These are phyloP conservation scores for Auricularia heimuer DNA, from an alignment of 768 basidiomycete genomes.

Conservation along the genomic window DNA sequence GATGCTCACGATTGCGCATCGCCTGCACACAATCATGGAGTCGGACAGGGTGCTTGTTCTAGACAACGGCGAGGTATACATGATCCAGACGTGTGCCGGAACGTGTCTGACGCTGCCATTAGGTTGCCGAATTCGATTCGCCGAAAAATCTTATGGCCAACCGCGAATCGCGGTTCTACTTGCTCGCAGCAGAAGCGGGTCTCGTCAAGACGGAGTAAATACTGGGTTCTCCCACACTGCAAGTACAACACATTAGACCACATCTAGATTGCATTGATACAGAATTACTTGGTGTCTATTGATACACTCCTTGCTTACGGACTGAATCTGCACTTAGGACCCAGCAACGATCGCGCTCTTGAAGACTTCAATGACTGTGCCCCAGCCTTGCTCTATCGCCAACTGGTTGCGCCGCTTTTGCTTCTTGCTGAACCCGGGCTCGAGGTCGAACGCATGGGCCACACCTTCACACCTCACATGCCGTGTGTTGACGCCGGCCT, in stretches of 20 bases:
- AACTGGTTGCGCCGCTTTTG: constrained; percentile 4
- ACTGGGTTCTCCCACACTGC: too few relatives aligned
- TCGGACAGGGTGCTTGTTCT: constrained; percentile 77
- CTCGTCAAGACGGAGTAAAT: constrained; percentile 4
- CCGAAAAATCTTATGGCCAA: constrained; percentile 57
- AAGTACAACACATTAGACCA: too few relatives aligned
- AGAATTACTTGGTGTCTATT: too few relatives aligned
- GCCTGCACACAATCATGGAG: constrained; percentile 75
- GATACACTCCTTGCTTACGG: too few relatives aligned
- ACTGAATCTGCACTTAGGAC: too few relatives aligned
- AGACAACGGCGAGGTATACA: constrained; percentile 46
- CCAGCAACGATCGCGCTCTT: too few relatives aligned
- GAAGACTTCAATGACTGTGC: constrained; percentile 5
- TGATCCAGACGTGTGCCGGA: too few relatives aligned
- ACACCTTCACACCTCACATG: constrained; percentile 10
- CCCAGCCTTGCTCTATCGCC: constrained; percentile 11
- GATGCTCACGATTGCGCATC: constrained; percentile 82
- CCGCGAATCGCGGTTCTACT: constrained; percentile 46
- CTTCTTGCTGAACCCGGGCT: constrained; percentile 4
- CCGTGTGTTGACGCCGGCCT: constrained; percentile 7
- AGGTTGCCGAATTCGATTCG: constrained; percentile 67
- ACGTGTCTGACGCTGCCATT: too few relatives aligned
- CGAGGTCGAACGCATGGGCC: constrained; percentile 13
- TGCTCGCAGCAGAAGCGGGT: constrained; percentile 57
- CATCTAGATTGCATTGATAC: too few relatives aligned